A percentile compares a stretch with the other conserved stretches of the same genome.
These are phyloP conservation scores for Pythium vanterpoolii DNA, from an alignment of 352 stramenopile genomes.

Conservation along the genomic window DNA sequence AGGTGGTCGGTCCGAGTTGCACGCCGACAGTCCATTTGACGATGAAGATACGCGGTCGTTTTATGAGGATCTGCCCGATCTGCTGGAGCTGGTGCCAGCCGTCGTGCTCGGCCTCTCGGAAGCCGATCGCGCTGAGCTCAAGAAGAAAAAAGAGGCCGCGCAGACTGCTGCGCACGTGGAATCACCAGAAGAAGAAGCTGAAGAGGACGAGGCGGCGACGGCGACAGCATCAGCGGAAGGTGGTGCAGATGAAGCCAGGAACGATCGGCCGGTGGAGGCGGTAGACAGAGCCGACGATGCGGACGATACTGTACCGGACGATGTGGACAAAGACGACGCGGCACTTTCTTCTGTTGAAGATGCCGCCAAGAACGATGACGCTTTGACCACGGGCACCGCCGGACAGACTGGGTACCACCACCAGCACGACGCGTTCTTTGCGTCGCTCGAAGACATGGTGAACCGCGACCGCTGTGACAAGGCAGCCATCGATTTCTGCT, in stretches of 20 bases:
- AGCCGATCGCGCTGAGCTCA: slow-evolving; percentile 80
- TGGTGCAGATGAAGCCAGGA: slow-evolving; percentile 27
- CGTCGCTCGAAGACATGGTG: slow-evolving; percentile 92
- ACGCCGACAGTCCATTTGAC: slow-evolving; percentile 90
- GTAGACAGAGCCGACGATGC: slow-evolving; percentile 20
- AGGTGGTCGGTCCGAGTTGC: slow-evolving; percentile 58
- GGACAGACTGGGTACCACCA: slow-evolving; percentile 81
- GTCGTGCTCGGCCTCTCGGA: slow-evolving; percentile 92
- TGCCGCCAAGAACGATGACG: neutral
- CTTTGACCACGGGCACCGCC: neutral
- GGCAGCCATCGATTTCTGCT: slow-evolving; percentile 95
- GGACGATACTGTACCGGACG: slow-evolving; percentile 24
- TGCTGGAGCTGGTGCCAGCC: slow-evolving; percentile 93
- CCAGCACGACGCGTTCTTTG: slow-evolving; percentile 91
- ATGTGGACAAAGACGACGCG: slow-evolving; percentile 25
- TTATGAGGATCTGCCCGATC: slow-evolving; percentile 96
- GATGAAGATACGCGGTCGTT: slow-evolving; percentile 95
- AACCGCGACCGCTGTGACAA: slow-evolving; percentile 95
- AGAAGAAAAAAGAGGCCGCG: slow-evolving; percentile 71
- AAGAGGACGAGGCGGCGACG: slow-evolving; percentile 24
- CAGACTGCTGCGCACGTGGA: slow-evolving; percentile 25
- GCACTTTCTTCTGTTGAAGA: neutral
- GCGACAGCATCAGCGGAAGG: slow-evolving; percentile 26
- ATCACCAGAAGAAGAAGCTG: slow-evolving; percentile 35
- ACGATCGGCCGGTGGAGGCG: neutral